These are phyloP conservation scores for Euryodendron excelsum DNA, from an alignment of 148 eudicot species.

Conservation along the genomic window DNA sequence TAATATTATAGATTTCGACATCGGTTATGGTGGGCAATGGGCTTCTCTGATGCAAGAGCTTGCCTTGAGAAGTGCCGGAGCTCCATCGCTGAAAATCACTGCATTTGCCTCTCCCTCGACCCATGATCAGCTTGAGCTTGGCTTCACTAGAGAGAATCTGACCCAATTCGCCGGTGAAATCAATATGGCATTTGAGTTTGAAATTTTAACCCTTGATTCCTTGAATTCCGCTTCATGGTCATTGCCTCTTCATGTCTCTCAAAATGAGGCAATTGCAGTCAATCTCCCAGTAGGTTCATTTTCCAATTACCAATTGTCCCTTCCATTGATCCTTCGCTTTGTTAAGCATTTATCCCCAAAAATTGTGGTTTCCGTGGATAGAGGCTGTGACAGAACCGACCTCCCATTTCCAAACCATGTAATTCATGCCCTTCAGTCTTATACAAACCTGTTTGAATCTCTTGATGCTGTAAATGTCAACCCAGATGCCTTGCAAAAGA, in stretches of 20 bases:
- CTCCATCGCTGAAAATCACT: slow-evolving; percentile 64
- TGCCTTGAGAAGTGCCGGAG: slow-evolving; percentile 53
- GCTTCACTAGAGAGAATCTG: slow-evolving; percentile 67
- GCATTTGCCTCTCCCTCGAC: slow-evolving; percentile 61
- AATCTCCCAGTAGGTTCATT: slow-evolving; percentile 64
- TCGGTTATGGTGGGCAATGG: slow-evolving; percentile 94
- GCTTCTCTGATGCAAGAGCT: slow-evolving; percentile 95
- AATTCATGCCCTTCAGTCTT: slow-evolving; percentile 70
- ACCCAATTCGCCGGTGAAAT: slow-evolving; percentile 78
- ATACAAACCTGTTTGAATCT: slow-evolving; percentile 69
- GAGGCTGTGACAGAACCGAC: slow-evolving; percentile 77
- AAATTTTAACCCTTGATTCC: slow-evolving; percentile 57
- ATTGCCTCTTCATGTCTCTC: slow-evolving; percentile 43
- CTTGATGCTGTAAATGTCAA: slow-evolving; percentile 72
- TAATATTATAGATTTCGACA: slow-evolving; percentile 85
- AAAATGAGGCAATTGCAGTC: slow-evolving; percentile 75
- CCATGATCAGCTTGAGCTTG: slow-evolving; percentile 61
- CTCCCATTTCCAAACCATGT: slow-evolving; percentile 77
- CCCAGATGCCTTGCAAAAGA: slow-evolving; percentile 56
- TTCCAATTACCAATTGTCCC: slow-evolving; percentile 43
- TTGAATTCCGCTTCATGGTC: slow-evolving; percentile 52
- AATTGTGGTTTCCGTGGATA: slow-evolving; percentile 69
- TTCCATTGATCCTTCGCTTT: slow-evolving; percentile 59
- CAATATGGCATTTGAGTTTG: slow-evolving; percentile 68
- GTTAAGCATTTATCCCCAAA: slow-evolving; percentile 69